Evolutionary conservation across 1,284 basidiomycete genomes (phyloP), one percentile per base, ranked within the genome.

Genomic region (Ustanciosporium gigantosporum): DNA sequence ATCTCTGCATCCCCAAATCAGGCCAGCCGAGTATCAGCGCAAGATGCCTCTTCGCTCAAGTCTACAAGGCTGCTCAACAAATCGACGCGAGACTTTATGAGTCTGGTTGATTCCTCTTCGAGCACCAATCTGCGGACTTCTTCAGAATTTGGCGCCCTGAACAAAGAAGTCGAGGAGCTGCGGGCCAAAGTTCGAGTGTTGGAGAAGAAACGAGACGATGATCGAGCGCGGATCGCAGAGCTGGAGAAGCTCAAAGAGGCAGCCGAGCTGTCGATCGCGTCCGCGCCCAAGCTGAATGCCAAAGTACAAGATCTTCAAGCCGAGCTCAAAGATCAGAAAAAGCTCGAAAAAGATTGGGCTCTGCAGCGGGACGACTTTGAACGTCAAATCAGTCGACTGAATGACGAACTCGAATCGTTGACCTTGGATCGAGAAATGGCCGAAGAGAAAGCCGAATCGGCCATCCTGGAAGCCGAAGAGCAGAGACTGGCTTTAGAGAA

Each of bases 371-470:
- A 71, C 35, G 52, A 64, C 35, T 66, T 60, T 40, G 56, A 57
- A 25, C 50, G 78, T 15, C 82, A 85, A 31, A 81, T 87, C 2
- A 76, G 84, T 5, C 91, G 94, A 69, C 78, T 87, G 2, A 85
- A 88, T 46, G 93, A 96, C 66, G 89, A 92, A 76, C 81, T 97
- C 27, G 95, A 99, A 80, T 91, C 97, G 86, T 83, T 87, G 3
- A 90, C 91, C 82, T 80, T 99, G 60, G 95, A 99, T 78, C 91
- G 92, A 78, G 95, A 99, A 78, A 87, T 98, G 42, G 94, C 94
- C 0, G 95, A 98, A 77, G 94, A 97, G 78, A 86, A 87, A 64
- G 87, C 89, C 0, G 94, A 97, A 76, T 86, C 86, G 32, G 76
- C 88, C 43, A 88, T 83, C 60, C 92, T 95, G 78, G 84, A 83